Base-by-base conservation (phyloP, 106 monocot species). In the Allium fistulosum region DNA sequence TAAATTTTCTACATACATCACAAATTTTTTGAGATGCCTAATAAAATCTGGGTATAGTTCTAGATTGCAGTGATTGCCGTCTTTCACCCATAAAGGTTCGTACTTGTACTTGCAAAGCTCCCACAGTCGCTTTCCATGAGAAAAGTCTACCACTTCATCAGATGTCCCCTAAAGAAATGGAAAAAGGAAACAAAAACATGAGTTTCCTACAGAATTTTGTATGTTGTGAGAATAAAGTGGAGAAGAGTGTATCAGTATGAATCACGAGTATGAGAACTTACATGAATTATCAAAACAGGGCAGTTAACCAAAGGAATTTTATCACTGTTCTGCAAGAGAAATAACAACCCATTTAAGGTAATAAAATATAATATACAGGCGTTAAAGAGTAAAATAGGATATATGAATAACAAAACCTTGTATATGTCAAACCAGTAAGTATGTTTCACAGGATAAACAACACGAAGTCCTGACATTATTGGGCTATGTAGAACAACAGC, bases 391-490 rank as follows among this genome's bases (percentile, higher is more conserved):
- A 10, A 27, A 6, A 52, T 5, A 53, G 48, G 60, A 22, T 52
- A 63, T 37, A 7, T 46, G 49, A 60, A 7, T 8, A 57, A 27
- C 59, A 8, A 46, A 49, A 96, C 96, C 96, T 96, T 96, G 52
- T 82, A 96, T 62, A 96, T 96, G 73, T 96, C 96, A 75, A 96
- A 96, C 96, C 96, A 88, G 64, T 84, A 92, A 50, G 96, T 84
- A 62, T 72, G 86, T 72, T 92, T 96, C 51, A 89, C 86, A 68
- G 96, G 86, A 82, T 96, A 96, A 84, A 96, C 84, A 53, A 96
- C 96, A 11, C 96, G 76, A 10, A 96, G 66, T 37, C 96, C 96
- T 66, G 96, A 96, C 68, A 92, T 80, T 79, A 96, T 96, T 58
- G 96, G 88, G 69, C 96, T 96, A 46, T 96, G 96, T 66, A 96